phyloP scores from a whole-genome alignment of 352 stramenopile genomes.

The Blastocystis hominis region DNA sequence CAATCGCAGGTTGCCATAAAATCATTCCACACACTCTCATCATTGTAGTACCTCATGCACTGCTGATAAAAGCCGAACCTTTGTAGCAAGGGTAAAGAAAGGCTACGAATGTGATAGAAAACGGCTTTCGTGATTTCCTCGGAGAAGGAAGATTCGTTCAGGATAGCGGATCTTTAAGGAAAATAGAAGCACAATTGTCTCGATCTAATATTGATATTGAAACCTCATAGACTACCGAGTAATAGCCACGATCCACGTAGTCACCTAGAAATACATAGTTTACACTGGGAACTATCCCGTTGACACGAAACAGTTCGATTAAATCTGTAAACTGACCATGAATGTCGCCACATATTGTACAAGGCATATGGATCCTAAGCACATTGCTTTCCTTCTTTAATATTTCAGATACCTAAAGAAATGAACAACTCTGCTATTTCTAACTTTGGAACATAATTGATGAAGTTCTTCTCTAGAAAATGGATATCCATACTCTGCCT shows the following conservation, averaged over 20 bases:
- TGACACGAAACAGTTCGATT: slow-evolving; percentile 79
- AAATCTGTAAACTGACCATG: slow-evolving; percentile 94
- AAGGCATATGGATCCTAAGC: slow-evolving; percentile 89
- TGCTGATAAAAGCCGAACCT: slow-evolving; percentile 73
- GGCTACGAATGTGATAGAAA: slow-evolving; percentile 57
- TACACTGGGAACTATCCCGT: slow-evolving; percentile 73
- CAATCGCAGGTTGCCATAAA: slow-evolving; percentile 89
- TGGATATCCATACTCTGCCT: background rate
- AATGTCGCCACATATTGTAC: slow-evolving; percentile 86
- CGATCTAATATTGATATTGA: background rate
- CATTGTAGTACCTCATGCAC: slow-evolving; percentile 74
- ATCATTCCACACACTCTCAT: slow-evolving; percentile 85
- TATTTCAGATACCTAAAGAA: slow-evolving; percentile 72
- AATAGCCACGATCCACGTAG: slow-evolving; percentile 87
- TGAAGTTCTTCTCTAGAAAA: background rate
- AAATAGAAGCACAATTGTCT: slow-evolving; percentile 72
- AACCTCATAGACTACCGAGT: slow-evolving; percentile 76
- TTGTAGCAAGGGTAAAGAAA: background rate
- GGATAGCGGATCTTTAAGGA: slow-evolving; percentile 76
- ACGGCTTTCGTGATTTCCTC: slow-evolving; percentile 85
- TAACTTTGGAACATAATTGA: background rate
- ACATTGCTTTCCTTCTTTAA: slow-evolving; percentile 98
- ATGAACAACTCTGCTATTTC: background rate
- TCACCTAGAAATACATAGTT: slow-evolving; percentile 89
- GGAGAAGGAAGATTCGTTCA: slow-evolving; percentile 78